Conservation (phyloP, 768 basidiomycete genomes). For the Mycena galericulata region DNA sequence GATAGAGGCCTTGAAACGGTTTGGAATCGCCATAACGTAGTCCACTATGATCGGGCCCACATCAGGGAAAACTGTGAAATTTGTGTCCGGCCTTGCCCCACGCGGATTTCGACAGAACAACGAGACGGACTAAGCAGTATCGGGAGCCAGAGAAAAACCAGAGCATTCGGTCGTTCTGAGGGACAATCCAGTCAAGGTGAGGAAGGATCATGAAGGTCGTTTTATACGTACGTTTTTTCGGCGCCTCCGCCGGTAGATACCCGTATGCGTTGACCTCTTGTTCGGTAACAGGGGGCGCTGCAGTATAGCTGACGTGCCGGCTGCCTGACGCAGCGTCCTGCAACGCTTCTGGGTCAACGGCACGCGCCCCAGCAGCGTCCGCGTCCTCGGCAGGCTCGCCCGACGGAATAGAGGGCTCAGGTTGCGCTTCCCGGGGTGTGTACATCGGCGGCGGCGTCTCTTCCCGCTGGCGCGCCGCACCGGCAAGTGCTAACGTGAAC, state of each 20-base stretch:
- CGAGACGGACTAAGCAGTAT: slow-evolving; percentile 77
- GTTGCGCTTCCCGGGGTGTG: slow-evolving; percentile 63
- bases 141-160: slow-evolving; percentile 88
- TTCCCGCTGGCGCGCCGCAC: slow-evolving; percentile 59
- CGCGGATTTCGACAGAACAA: neutral
- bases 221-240: slow-evolving; percentile 75
- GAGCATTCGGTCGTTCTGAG: slow-evolving; percentile 85
- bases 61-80: slow-evolving; percentile 64
- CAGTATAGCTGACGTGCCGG: slow-evolving; percentile 59
- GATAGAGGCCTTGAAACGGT: slow-evolving; percentile 61
- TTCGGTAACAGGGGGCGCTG: slow-evolving; percentile 62
- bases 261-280: slow-evolving; percentile 77
- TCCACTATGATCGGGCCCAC: slow-evolving; percentile 68
- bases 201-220: neutral
- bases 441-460: slow-evolving; percentile 80
- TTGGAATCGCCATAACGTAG: slow-evolving; percentile 58
- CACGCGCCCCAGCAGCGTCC: slow-evolving; percentile 22
- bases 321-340: slow-evolving; percentile 46
- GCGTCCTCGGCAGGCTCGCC: slow-evolving; percentile 38
- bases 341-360: slow-evolving; percentile 23
- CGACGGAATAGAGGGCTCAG: slow-evolving; percentile 6
- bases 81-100: slow-evolving; percentile 3
- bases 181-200: slow-evolving; percentile 33
- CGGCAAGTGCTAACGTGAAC: slow-evolving; percentile 66
- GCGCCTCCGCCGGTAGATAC: slow-evolving; percentile 68